Percentiles rank a stretch among this genome's conserved stretches.
Evolutionary conservation across 2,329 filamentous ascomycete genomes (phyloP).

Genomic region (Neofusicoccum laricinum): DNA sequence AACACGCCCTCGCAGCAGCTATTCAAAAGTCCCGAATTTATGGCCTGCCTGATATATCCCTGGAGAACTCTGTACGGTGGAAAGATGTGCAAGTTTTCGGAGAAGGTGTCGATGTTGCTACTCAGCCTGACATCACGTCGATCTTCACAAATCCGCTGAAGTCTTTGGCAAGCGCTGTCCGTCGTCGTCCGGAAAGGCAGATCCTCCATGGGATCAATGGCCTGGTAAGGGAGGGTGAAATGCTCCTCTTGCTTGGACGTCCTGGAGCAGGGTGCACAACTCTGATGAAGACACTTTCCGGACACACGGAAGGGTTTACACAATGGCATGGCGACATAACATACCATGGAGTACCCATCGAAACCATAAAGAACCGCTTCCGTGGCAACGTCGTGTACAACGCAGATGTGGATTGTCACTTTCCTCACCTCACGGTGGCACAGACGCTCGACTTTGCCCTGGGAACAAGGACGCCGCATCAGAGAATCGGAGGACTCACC

Average conservation of each 20-base stretch:
- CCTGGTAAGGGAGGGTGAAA: constrained; percentile 49
- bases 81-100: constrained; percentile 1
- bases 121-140: background rate
- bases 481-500: constrained; percentile 33
- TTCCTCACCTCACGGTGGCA: constrained; percentile 56
- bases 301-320: constrained; percentile 54
- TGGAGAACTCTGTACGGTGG: background rate
- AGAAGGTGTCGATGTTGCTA: background rate
- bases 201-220: constrained; percentile 56
- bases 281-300: constrained; percentile 60
- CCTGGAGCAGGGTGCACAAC: constrained; percentile 62
- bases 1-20: background rate
- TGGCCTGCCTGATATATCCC: background rate
- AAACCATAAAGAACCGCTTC: constrained; percentile 46
- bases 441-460: constrained; percentile 58
- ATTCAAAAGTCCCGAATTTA: background rate
- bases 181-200: constrained; percentile 47
- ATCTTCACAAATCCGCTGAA: background rate
- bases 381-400: constrained; percentile 47
- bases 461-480: constrained; percentile 48
- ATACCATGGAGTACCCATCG: constrained; percentile 50
- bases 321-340: constrained; percentile 42
- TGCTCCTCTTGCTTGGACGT: constrained; percentile 47
- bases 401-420: constrained; percentile 51
- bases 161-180: constrained; percentile 45